These are phyloP conservation scores for Hypoxylon fuscum DNA, from an alignment of 495 filamentous ascomycete species.

Conservation along the genomic window DNA sequence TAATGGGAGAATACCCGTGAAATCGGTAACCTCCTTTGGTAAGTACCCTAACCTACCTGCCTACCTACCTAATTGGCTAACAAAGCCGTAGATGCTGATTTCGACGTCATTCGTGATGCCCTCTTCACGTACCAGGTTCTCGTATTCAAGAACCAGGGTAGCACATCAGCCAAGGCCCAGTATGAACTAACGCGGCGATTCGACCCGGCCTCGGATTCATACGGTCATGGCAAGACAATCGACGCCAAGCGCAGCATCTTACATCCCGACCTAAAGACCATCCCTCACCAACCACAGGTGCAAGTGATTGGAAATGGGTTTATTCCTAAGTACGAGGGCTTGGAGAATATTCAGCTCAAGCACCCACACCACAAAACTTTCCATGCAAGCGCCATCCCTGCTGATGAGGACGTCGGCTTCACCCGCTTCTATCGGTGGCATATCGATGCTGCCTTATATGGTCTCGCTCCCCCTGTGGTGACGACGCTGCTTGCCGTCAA, in stretches of 20 bases:
- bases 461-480: conserved; percentile 71
- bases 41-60: conserved; percentile 38
- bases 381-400: conserved; percentile 69
- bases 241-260: conserved; percentile 73
- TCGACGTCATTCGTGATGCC: conserved; percentile 64
- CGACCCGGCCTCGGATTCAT: conserved; percentile 68
- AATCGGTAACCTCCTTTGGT: conserved; percentile 65
- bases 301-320: conserved; percentile 80
- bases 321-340: conserved; percentile 70
- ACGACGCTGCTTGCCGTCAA: conserved; percentile 74
- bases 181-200: conserved; percentile 75
- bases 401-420: conserved; percentile 68
- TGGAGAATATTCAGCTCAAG: conserved; percentile 69
- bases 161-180: conserved; percentile 70
- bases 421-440: conserved; percentile 84
- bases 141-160: conserved; percentile 71
- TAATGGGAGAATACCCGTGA: conserved; percentile 60
- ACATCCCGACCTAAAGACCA: conserved; percentile 79
- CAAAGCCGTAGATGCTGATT: conserved; percentile 61
- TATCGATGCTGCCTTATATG: conserved; percentile 80
- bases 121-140: conserved; percentile 72
- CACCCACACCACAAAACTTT: conserved; percentile 81
- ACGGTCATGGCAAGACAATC: conserved; percentile 77
- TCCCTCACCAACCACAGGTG: conserved; percentile 80
- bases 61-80: conserved; percentile 1